These are phyloP conservation scores for Beta vulgaris DNA, from an alignment of 148 eudicot species.

Conservation along the genomic window DNA sequence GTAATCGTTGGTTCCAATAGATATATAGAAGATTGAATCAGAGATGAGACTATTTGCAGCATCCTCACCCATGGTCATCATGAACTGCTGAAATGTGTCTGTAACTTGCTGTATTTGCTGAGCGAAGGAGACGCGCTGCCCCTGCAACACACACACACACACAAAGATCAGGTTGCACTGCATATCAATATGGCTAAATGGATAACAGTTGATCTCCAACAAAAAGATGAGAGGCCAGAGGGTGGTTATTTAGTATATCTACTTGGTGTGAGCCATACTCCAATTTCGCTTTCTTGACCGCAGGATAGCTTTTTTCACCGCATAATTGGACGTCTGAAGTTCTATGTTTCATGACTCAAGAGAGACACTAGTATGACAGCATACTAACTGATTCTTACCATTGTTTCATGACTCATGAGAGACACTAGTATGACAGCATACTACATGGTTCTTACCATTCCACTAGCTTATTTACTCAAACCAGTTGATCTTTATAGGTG, in stretches of 20 bases:
- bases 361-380: not conserved
- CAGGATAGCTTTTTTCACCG: too few relatives aligned
- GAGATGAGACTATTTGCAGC: slow-evolving; percentile 56
- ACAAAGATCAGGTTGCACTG: too few relatives aligned
- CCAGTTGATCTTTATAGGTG: not conserved
- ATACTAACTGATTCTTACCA: not conserved
- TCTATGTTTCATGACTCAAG: not conserved
- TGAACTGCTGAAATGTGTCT: slow-evolving; percentile 75
- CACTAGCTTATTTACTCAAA: not conserved
- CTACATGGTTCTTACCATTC: not conserved
- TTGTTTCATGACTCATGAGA: not conserved
- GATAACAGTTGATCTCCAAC: too few relatives aligned
- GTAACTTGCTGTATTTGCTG: slow-evolving; percentile 83
- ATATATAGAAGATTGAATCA: slow-evolving; percentile 73
- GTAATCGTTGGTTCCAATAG: slow-evolving; percentile 87
- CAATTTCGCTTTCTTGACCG: too few relatives aligned
- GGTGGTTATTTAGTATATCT: too few relatives aligned
- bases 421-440: not conserved
- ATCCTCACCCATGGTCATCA: slow-evolving; percentile 67
- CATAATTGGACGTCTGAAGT: not conserved
- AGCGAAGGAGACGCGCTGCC: slow-evolving; percentile 77
- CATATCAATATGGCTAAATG: too few relatives aligned
- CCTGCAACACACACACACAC: slow-evolving; percentile 52
- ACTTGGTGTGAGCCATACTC: too few relatives aligned
- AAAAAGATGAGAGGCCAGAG: too few relatives aligned